A percentile compares a stretch with the other conserved stretches of the same genome.
These are phyloP conservation scores for Coccomyxa subellipsoidea DNA, from an alignment of 163 green algal genomes.

Conservation along the genomic window DNA sequence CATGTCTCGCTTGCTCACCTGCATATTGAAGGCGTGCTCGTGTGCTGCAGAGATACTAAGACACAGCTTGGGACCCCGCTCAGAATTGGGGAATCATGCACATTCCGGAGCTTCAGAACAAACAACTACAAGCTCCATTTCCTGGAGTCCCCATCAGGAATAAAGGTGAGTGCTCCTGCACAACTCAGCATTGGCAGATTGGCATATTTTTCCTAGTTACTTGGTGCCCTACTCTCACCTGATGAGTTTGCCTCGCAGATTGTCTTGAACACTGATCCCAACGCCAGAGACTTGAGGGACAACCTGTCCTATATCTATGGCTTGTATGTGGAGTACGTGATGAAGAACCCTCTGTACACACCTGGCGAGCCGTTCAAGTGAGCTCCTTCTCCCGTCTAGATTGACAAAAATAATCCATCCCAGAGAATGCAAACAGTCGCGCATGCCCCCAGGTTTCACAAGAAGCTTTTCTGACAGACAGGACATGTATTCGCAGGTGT, in stretches of 20 bases:
- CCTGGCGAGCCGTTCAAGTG: slow-evolving; percentile 75
- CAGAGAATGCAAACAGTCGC: background rate
- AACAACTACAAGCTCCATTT: slow-evolving; percentile 93
- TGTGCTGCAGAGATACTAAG: slow-evolving; percentile 29
- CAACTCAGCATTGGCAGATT: too few species aligned
- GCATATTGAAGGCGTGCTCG: too few species aligned
- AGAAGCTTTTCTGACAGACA: background rate
- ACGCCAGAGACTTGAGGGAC: slow-evolving; percentile 68
- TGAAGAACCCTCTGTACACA: slow-evolving; percentile 83
- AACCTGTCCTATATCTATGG: slow-evolving; percentile 74
- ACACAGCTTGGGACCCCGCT: slow-evolving; percentile 62
- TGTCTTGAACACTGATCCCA: slow-evolving; percentile 75
- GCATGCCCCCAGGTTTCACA: background rate
- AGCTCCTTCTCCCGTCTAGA: slow-evolving; percentile 20
- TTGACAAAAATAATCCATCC: too few species aligned
- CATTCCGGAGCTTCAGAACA: slow-evolving; percentile 79
- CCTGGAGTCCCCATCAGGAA: slow-evolving; percentile 83
- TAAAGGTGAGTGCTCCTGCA: slow-evolving; percentile 60
- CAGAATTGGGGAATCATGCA: slow-evolving; percentile 70
- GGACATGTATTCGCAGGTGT: slow-evolving; percentile 32
- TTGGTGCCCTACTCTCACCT: too few species aligned
- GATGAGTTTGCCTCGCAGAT: slow-evolving; percentile 51
- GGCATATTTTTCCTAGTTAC: too few species aligned
- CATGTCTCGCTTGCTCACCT: too few species aligned
- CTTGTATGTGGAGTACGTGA: slow-evolving; percentile 74